These are phyloP conservation scores for Psophocarpus tetragonolobus DNA, from an alignment of 306 rosid genomes.

Conservation along the genomic window DNA sequence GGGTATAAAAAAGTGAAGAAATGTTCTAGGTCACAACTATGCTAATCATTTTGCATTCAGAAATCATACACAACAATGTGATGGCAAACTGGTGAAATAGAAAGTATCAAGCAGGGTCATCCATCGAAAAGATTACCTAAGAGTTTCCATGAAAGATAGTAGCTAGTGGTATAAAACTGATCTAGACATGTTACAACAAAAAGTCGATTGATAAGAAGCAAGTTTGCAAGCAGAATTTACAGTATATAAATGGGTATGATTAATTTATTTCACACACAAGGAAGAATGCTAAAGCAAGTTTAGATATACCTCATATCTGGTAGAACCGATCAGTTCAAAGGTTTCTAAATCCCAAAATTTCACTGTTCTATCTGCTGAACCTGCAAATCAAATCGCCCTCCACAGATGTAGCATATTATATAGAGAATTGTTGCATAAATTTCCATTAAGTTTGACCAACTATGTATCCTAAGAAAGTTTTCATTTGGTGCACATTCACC, in stretches of 20 bases:
- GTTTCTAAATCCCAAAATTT: conserved; percentile 91
- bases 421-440: background rate
- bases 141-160: background rate
- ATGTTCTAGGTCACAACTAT: background rate
- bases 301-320: conserved; percentile 70
- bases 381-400: conserved; percentile 44
- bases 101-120: background rate
- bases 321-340: conserved; percentile 79
- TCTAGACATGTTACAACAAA: background rate
- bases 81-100: background rate
- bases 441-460: conserved; percentile 18
- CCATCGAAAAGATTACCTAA: background rate
- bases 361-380: conserved; percentile 77
- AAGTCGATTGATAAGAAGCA: background rate
- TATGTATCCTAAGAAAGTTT: background rate
- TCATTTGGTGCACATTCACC: background rate
- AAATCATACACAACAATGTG: background rate
- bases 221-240: background rate
- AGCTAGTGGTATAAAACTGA: background rate
- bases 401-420: background rate
- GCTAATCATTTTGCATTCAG: background rate
- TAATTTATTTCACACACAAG: background rate
- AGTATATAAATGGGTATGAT: background rate
- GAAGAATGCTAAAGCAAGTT: background rate
- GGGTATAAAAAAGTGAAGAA: background rate